A percentile compares a stretch with the other conserved stretches of the same genome.
These are phyloP conservation scores for Aspergillus piperis DNA, from an alignment of 2,329 filamentous ascomycete species.

Conservation along the genomic window DNA sequence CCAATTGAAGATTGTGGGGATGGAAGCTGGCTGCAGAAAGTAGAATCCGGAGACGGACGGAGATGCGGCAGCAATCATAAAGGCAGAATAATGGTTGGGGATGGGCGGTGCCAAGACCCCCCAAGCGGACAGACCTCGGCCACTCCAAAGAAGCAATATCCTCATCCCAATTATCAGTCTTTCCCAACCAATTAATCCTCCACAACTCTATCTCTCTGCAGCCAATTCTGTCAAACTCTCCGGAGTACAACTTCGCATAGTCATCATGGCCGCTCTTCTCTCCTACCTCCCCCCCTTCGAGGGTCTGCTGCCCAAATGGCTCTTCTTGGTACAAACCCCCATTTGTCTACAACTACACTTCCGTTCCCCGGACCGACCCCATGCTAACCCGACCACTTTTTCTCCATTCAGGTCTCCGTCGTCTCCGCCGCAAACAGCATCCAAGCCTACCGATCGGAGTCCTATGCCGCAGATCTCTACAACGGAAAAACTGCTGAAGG, in stretches of 20 bases:
- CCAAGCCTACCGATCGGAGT: conserved; percentile 77
- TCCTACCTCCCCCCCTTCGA: conserved; percentile 41
- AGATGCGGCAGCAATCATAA: too few species aligned
- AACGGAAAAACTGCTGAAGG: conserved; percentile 56
- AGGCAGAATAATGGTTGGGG: conserved; percentile 1
- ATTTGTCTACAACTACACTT: neutral
- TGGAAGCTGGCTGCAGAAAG: conserved; percentile 4
- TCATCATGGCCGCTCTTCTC: conserved; percentile 30
- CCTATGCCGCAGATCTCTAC: conserved; percentile 86
- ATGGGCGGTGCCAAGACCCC: conserved; percentile 2
- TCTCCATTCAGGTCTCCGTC: conserved; percentile 67
- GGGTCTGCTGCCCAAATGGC: conserved; percentile 65
- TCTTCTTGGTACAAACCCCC: conserved; percentile 55
- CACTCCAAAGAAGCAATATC: neutral
- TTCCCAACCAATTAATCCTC: neutral
- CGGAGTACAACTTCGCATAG: neutral
- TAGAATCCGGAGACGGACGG: conserved; percentile 7
- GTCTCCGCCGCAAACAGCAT: conserved; percentile 82
- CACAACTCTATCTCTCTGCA: neutral
- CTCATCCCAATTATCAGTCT: neutral
- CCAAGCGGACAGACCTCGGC: neutral
- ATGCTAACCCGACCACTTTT: neutral
- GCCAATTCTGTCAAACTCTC: neutral
- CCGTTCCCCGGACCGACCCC: neutral
- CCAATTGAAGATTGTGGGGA: neutral